These are phyloP conservation scores for Phalaenopsis aphrodite DNA, from an alignment of 106 monocot species.

Conservation along the genomic window DNA sequence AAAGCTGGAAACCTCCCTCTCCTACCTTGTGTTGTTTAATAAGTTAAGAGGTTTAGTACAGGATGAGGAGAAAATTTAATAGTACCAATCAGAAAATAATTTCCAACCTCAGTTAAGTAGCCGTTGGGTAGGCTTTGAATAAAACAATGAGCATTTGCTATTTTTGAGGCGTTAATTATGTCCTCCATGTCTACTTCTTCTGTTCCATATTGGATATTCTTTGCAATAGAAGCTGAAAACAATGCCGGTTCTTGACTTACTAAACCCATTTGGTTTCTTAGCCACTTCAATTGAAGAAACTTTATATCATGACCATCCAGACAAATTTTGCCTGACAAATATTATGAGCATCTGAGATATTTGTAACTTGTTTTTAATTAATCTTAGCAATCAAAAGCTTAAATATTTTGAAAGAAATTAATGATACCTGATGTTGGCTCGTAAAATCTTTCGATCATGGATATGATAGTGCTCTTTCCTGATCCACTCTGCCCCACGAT, in stretches of 20 bases:
- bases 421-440: slow-evolving; percentile 5
- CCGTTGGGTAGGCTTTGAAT: slow-evolving; percentile 24
- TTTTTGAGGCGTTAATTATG: slow-evolving; percentile 14
- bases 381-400: not conserved
- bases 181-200: slow-evolving; percentile 14
- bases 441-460: slow-evolving; percentile 18
- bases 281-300: slow-evolving; percentile 10
- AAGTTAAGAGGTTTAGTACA: not conserved
- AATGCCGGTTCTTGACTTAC: slow-evolving; percentile 19
- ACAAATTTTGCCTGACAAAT: slow-evolving; percentile 13
- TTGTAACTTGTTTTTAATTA: not conserved
- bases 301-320: slow-evolving; percentile 12
- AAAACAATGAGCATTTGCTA: slow-evolving; percentile 28
- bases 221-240: slow-evolving; percentile 11
- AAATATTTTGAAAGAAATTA: not conserved
- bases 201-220: slow-evolving; percentile 15
- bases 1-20: slow-evolving; percentile 30
- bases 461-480: slow-evolving; percentile 20
- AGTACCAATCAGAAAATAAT: not conserved
- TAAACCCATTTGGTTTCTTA: slow-evolving; percentile 21
- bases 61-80: not conserved
- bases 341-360: not conserved
- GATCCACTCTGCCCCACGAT: slow-evolving; percentile 19
- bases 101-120: slow-evolving; percentile 26
- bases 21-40: slow-evolving; percentile 18